A percentile compares a stretch with the other conserved stretches of the same genome.
phyloP scores from a whole-genome alignment of 148 eudicot species.

The Agrostemma githago region DNA sequence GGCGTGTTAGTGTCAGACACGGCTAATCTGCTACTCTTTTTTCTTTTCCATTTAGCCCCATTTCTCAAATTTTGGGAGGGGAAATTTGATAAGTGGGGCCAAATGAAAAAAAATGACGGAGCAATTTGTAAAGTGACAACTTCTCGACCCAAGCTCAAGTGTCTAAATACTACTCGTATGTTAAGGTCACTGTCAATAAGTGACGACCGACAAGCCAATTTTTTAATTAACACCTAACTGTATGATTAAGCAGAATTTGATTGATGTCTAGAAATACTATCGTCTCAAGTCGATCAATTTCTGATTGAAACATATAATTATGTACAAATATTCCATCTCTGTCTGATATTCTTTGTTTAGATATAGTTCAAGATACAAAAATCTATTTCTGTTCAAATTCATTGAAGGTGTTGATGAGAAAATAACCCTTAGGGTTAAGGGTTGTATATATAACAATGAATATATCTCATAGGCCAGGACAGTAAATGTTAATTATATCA shows the following conservation, averaged over 20 bases:
- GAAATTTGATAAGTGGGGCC: too few relatives aligned
- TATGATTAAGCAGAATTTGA: not conserved
- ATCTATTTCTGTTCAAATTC: not conserved
- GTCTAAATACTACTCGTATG: not conserved
- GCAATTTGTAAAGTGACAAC: not conserved
- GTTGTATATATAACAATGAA: too few relatives aligned
- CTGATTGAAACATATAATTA: not conserved
- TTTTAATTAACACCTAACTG: too few relatives aligned
- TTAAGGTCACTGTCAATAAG: not conserved
- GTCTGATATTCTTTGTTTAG: too few relatives aligned
- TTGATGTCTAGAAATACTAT: too few relatives aligned
- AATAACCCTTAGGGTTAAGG: too few relatives aligned
- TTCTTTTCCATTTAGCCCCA: too few relatives aligned
- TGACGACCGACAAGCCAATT: not conserved
- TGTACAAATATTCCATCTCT: not conserved
- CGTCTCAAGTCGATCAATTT: too few relatives aligned
- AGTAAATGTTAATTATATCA: not conserved
- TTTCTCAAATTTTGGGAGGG: too few relatives aligned
- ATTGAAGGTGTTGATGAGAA: not conserved
- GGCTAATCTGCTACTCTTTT: not conserved
- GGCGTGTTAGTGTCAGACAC: not conserved
- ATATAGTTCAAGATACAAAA: too few relatives aligned
- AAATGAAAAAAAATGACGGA: too few relatives aligned
- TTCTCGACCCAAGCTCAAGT: not conserved
- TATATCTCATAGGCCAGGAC: not conserved